Evolutionary conservation across 2,329 filamentous ascomycete species (phyloP), one percentile per base, ranked within the genome.

Genomic region (Colletotrichum liriopes): DNA sequence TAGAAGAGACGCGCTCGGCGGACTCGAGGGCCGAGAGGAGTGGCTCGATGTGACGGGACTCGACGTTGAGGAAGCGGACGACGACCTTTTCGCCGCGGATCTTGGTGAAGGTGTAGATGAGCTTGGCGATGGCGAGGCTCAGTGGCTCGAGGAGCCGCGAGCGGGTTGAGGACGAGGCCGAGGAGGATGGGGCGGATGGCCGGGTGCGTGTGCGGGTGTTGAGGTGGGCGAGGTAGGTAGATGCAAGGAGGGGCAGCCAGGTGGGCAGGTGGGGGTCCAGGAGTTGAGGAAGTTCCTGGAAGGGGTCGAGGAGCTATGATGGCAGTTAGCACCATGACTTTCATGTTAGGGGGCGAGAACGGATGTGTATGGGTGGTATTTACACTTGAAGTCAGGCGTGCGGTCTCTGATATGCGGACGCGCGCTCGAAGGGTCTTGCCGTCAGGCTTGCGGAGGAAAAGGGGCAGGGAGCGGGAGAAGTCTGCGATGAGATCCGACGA

Each of bases 231-330:
- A 98, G 84, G 77, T 96, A 97, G 23, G 93, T 92, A 77, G 92
- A 88, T 35, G 94, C 91, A 45, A 98, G 86, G 51, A 89, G 85
- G 32, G 94, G 92, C 61, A 98, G 86, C 81, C 97, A 91, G 74
- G 84, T 88, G 62, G 93, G 91, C 52, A 99, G 87, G 81, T 96
- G 90, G 12, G 94, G 90, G 82, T 99, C 96, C 35, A 99, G 89
- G 49, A 98, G 88, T 81, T 99, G 96, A 23, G 96, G 96, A 75
- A 97, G 92, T 85, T 98, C 95, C 86, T 98, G 96, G 77, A 98
- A 99, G 2, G 93, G 91, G 76, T 98, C 95, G 61, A 99, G 90
- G 5, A 89, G 81, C 85, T 88, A 43, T 47, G n/a, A 18, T 1
- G 37, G 16, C 20, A 41, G 56, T 71, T 23, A 62, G 55, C 6